Percentiles rank a stretch among this genome's conserved stretches.
Evolutionary conservation across 2,329 filamentous ascomycete species (phyloP).

Genomic region (Ophiocordyceps camponoti-leonardi): DNA sequence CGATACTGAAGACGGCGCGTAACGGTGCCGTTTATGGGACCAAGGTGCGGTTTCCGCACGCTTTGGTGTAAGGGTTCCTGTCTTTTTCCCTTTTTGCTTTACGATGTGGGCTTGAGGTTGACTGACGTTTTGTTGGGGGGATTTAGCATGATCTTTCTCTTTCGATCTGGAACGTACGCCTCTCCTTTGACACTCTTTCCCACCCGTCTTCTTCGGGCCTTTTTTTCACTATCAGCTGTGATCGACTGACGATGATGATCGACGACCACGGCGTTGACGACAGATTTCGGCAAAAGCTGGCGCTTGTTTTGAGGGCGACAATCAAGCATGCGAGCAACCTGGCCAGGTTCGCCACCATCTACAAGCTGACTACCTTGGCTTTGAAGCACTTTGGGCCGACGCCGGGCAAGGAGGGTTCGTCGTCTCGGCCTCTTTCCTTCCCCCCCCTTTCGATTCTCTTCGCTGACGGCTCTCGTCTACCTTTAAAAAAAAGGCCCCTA

Average conservation of each 20-base stretch:
- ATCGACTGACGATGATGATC: constrained; percentile 5
- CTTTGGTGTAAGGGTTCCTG: constrained; percentile 48
- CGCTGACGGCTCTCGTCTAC: background rate
- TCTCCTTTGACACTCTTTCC: no score
- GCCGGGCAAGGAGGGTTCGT: constrained; percentile 38
- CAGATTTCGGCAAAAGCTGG: constrained; percentile 56
- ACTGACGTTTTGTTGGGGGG: no score
- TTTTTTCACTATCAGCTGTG: background rate
- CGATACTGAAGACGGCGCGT: constrained; percentile 79
- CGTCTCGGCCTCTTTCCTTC: no score
- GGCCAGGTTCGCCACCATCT: constrained; percentile 76
- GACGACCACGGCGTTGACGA: no score
- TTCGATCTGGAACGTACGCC: constrained; percentile 66
- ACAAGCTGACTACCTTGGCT: constrained; percentile 67
- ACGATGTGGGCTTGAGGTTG: no score
- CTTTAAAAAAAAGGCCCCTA: constrained; percentile 34
- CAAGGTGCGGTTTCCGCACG: constrained; percentile 96
- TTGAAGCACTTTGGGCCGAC: constrained; percentile 45
- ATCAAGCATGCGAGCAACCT: constrained; percentile 83
- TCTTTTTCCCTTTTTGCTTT: background rate
- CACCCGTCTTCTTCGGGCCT: no score
- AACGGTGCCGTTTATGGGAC: constrained; percentile 95
- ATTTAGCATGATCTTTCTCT: constrained; percentile 80
- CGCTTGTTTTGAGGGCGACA: constrained; percentile 70
- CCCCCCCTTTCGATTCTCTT: background rate